Evolutionary conservation across 768 basidiomycete species (phyloP).

Genomic region (Hericium coralloides): DNA sequence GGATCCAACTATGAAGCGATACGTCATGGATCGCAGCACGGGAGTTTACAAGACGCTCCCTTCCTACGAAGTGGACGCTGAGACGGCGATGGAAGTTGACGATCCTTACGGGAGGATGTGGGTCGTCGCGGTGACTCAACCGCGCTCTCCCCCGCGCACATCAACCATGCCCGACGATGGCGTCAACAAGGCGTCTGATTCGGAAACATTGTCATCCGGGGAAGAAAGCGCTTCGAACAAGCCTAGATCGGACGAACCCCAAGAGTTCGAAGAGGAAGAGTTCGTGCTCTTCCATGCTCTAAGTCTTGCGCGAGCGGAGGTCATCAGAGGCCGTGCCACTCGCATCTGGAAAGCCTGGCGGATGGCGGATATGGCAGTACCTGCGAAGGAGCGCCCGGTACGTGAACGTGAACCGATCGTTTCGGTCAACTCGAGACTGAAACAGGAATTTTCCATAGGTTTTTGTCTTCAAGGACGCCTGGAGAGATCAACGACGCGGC

Average conservation of each 20-base stretch:
- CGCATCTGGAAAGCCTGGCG: background rate
- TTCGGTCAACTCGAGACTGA: too few relatives aligned
- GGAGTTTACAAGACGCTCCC: too few relatives aligned
- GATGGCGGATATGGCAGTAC: background rate
- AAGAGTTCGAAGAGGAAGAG: background rate
- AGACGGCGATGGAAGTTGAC: too few relatives aligned
- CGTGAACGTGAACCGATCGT: background rate
- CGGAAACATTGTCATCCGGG: too few relatives aligned
- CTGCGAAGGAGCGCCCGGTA: background rate
- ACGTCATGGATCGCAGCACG: background rate
- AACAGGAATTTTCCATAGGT: background rate
- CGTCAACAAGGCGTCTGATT: too few relatives aligned
- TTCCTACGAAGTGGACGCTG: background rate
- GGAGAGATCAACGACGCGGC: background rate
- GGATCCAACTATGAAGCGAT: background rate
- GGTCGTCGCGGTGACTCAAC: background rate
- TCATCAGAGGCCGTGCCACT: constrained; percentile 1
- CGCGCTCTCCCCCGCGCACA: too few relatives aligned
- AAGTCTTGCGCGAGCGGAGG: background rate
- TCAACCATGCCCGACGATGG: too few relatives aligned
- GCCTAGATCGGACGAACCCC: background rate
- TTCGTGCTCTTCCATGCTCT: background rate
- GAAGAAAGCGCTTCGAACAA: background rate
- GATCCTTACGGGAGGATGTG: background rate
- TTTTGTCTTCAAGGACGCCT: background rate